Base-by-base conservation (phyloP, 495 filamentous ascomycete species). In the Clavariopsis aquatica region DNA sequence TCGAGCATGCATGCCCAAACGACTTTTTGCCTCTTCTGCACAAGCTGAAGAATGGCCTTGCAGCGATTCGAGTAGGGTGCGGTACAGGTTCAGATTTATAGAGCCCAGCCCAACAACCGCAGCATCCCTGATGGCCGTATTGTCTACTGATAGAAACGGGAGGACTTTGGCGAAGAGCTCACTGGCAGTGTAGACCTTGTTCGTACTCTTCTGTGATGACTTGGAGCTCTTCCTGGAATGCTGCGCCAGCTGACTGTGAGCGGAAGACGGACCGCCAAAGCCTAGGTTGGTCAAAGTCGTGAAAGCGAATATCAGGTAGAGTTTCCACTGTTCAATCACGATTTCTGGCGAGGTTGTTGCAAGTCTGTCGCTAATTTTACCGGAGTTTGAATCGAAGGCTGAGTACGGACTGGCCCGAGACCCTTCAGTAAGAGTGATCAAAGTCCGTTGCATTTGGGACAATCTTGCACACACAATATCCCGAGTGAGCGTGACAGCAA, bases 231-330 rank as follows among this genome's bases (percentile, higher is more conserved):
- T 96, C 38, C 94, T 85, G 4, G 84, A 83, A 73, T 98, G 93
- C 68, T 96, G 91, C n/a, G 82, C 81, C 65, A 85, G 83, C 67
- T 78, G 82, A 80, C 72, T 68, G 82, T 85, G 45, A 83, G 85
- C 29, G 83, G 81, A 19, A 81, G 57, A 51, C 23, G 65, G 55
- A 36, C 58, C 49, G 43, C 54, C 62, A 24, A 58, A 63, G 28
- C 92, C 93, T 19, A 91, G 85, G 61, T 92, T 93, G 28, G 88
- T 93, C 27, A 99, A 81, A 0, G 95, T 99, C 9, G 92, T 96
- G 73, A 95, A 99, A 6, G 95, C 95, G 76, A 98, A 96, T 47
- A 96, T 90, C 45, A 99, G 82, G 72, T 97, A 97, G n/a, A 98
- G 79, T 75, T 96, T 98, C 93, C 93, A 99, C 75, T 99, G 94